phyloP scores from a whole-genome alignment of 2,329 filamentous ascomycete genomes.

The Lachnellula arida region DNA sequence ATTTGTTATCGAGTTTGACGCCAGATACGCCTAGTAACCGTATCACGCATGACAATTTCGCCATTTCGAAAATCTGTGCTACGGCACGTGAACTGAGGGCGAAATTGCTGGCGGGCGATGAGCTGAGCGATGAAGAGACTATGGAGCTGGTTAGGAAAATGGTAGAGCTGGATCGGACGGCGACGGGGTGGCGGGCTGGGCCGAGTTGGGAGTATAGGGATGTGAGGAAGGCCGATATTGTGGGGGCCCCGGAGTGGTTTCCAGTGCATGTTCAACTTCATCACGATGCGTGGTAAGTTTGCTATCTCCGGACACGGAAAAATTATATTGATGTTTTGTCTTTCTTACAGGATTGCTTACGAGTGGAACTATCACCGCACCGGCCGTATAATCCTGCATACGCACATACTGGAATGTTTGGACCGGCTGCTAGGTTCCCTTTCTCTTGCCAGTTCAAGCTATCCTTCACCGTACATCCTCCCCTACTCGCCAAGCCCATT shows the following conservation, averaged over 20 bases:
- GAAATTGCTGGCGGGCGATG: not conserved
- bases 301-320: not conserved
- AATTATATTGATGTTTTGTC: not conserved
- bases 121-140: not conserved
- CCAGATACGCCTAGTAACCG: not conserved
- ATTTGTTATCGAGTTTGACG: not conserved
- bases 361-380: constrained; percentile 40
- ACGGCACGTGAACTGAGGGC: not conserved
- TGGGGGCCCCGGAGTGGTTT: not conserved
- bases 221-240: not conserved
- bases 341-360: constrained; percentile 33
- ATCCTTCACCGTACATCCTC: too few species aligned
- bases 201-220: not conserved
- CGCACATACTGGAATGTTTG: constrained; percentile 33
- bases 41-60: not conserved
- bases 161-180: not conserved
- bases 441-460: not conserved
- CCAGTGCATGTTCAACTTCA: not conserved
- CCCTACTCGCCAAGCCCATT: too few species aligned
- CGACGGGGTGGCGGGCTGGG: not conserved
- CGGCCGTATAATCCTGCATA: constrained; percentile 35
- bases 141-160: not conserved
- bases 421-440: not conserved
- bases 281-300: not conserved
- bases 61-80: not conserved